Evolutionary conservation across 2,329 filamentous ascomycete species (phyloP).

Genomic region (Cyclaneusma minus): DNA sequence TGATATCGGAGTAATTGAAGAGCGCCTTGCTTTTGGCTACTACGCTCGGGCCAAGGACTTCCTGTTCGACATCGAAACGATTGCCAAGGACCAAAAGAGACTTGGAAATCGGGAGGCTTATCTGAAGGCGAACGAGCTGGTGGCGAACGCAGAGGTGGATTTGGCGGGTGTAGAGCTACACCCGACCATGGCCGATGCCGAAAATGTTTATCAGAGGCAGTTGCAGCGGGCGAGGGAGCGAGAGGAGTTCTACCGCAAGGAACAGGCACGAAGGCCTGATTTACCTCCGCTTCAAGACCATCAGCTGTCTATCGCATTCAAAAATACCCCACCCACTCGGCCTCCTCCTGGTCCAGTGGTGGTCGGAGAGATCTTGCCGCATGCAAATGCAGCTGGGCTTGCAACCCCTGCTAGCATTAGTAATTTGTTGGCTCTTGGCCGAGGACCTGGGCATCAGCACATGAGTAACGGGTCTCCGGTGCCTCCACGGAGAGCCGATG

Average conservation of each 20-base stretch:
- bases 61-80: slow-evolving; percentile 66
- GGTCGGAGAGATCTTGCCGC: too few species aligned
- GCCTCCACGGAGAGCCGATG: slow-evolving; percentile 16
- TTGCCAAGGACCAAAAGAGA: slow-evolving; percentile 72
- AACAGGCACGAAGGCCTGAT: too few species aligned
- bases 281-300: slow-evolving; percentile 21
- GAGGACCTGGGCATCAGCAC: slow-evolving; percentile 42
- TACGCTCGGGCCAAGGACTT: slow-evolving; percentile 89
- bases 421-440: too few species aligned
- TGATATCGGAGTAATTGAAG: slow-evolving; percentile 84
- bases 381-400: too few species aligned
- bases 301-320: slow-evolving; percentile 20
- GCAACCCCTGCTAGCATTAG: too few species aligned
- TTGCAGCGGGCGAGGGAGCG: slow-evolving; percentile 44
- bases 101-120: slow-evolving; percentile 71
- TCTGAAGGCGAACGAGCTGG: slow-evolving; percentile 78
- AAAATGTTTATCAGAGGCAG: slow-evolving; percentile 64
- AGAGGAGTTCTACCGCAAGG: slow-evolving; percentile 47
- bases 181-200: slow-evolving; percentile 58
- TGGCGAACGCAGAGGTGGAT: slow-evolving; percentile 89
- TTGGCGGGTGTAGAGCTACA: slow-evolving; percentile 61
- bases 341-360: slow-evolving; percentile 28
- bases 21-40: slow-evolving; percentile 90
- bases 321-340: too few species aligned
- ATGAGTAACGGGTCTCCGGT: slow-evolving; percentile 21